These are phyloP conservation scores for Perilla frutescens DNA, from an alignment of 257 asterid species.

Conservation along the genomic window DNA sequence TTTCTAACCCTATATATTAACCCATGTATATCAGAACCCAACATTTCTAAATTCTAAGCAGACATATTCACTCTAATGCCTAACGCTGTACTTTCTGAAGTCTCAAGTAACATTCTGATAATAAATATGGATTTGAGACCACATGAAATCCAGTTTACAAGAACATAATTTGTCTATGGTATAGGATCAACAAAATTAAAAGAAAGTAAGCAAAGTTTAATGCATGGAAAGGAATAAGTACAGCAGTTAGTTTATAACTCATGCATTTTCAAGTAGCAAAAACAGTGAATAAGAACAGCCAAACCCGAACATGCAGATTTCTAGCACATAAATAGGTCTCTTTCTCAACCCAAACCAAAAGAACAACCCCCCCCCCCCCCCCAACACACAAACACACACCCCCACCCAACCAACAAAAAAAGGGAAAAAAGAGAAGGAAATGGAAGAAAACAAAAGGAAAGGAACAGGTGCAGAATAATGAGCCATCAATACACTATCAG, in stretches of 20 bases:
- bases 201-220: slow-evolving; percentile 9
- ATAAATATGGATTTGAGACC: neutral
- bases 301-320: neutral
- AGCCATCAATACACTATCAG: slow-evolving; percentile 3
- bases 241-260: slow-evolving; percentile 2
- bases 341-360: neutral
- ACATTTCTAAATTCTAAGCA: neutral
- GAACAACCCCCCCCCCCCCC: neutral
- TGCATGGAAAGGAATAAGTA: neutral
- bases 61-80: neutral
- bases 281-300: neutral
- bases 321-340: neutral
- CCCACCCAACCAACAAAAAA: neutral
- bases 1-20: neutral
- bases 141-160: neutral
- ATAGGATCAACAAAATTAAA: neutral
- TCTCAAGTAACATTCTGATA: neutral
- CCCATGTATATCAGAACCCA: neutral
- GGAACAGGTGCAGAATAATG: slow-evolving; percentile 9
- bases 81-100: neutral
- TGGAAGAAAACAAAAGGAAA: neutral
- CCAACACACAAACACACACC: too few relatives aligned
- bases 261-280: slow-evolving; percentile 12
- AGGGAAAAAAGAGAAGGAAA: too few relatives aligned
- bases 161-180: neutral